Evolutionary conservation across 2,329 filamentous ascomycete species (phyloP).

Genomic region (Epichloe scottii): DNA sequence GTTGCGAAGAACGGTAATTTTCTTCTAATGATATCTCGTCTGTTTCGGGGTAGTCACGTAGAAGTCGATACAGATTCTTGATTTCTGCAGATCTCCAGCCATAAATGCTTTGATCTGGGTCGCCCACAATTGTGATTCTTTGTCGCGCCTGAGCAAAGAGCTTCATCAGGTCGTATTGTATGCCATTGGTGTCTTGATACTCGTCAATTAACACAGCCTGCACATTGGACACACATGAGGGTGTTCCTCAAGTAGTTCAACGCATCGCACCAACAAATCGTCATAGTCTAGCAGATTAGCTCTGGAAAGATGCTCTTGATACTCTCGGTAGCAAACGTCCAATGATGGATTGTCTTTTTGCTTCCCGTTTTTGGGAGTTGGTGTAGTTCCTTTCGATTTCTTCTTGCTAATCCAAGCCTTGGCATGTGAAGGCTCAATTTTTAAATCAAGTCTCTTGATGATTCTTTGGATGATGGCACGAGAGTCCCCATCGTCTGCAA

Average conservation of each 20-base stretch:
- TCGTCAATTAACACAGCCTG: conserved; percentile 90
- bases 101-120: conserved; percentile 97
- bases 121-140: conserved; percentile 87
- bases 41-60: conserved; percentile 63
- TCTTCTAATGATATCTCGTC: conserved; percentile 78
- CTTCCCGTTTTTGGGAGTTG: conserved; percentile 27
- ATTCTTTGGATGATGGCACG: conserved; percentile 71
- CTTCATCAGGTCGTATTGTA: conserved; percentile 91
- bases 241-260: conserved; percentile 59
- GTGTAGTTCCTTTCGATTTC: conserved; percentile 43
- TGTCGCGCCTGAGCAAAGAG: conserved; percentile 62
- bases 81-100: conserved; percentile 90
- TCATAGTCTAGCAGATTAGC: conserved; percentile 91
- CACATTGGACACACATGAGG: conserved; percentile 76
- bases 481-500: conserved; percentile 76
- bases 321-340: conserved; percentile 56
- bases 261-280: conserved; percentile 74
- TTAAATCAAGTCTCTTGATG: conserved; percentile 58
- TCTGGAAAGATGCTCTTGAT: conserved; percentile 59
- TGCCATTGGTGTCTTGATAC: conserved; percentile 91
- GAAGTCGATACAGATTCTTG: conserved; percentile 70
- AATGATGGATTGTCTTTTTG: conserved; percentile 44
- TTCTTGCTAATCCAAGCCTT: conserved; percentile 62
- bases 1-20: conserved; percentile 85
- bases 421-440: conserved; percentile 57